Conservation (phyloP, 108 stramenopile genomes). For the Mediolabrus comicus region DNA sequence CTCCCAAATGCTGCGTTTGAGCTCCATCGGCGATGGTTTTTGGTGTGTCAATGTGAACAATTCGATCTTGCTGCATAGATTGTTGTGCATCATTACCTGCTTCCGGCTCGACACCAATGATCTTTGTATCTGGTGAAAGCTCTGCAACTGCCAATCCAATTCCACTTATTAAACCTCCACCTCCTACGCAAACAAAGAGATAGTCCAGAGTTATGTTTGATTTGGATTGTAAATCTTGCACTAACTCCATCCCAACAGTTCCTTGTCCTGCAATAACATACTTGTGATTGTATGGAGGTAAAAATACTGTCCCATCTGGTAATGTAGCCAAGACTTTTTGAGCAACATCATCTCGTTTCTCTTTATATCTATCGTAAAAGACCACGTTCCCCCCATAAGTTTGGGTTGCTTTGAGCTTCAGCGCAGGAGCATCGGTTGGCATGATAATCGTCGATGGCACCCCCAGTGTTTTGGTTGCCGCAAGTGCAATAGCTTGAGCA, state of each 20-base stretch:
- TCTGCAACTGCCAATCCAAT: conserved; percentile 40
- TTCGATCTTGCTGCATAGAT: conserved; percentile 37
- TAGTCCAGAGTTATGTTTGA: conserved; percentile 40
- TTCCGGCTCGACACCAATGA: conserved; percentile 58
- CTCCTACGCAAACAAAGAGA: conserved; percentile 63
- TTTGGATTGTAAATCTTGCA: conserved; percentile 38
- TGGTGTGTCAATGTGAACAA: conserved; percentile 44
- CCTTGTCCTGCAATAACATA: conserved; percentile 50
- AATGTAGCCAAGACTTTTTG: conserved; percentile 15
- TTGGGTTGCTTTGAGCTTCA: conserved; percentile 40
- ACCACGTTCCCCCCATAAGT: conserved; percentile 35
- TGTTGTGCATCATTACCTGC: conserved; percentile 56
- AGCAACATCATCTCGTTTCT: conserved; percentile 38
- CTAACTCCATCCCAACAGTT: conserved; percentile 32
- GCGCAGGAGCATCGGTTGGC: conserved; percentile 43
- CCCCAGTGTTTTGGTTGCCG: conserved; percentile 16
- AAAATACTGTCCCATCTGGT: conserved; percentile 30
- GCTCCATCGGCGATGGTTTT: conserved; percentile 68
- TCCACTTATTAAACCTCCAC: conserved; percentile 62
- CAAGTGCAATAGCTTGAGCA: conserved; percentile 49
- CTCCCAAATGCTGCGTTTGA: conserved; percentile 54
- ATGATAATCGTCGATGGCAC: conserved; percentile 44
- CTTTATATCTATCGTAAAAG: conserved; percentile 45
- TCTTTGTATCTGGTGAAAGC: conserved; percentile 49
- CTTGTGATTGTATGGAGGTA: conserved; percentile 46